Percentiles rank a stretch among this genome's conserved stretches.
phyloP scores from a whole-genome alignment of 2,329 filamentous ascomycete genomes.

The Xenosphaeropsis pyriputrescens region DNA sequence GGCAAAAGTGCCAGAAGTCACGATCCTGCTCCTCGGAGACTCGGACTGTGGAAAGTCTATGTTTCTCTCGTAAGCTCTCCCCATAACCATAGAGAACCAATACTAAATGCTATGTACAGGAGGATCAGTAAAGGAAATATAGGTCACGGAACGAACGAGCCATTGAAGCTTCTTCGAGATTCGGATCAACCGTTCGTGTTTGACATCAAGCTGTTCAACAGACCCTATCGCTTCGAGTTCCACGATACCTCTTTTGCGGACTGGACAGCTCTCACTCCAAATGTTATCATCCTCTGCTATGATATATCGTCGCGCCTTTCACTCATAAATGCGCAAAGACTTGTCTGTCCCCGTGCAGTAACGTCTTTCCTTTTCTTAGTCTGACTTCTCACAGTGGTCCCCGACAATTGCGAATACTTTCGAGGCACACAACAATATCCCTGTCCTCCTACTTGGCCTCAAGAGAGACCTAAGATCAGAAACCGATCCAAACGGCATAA shows the following conservation, averaged over 20 bases:
- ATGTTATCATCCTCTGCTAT: constrained; percentile 44
- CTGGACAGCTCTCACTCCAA: constrained; percentile 42
- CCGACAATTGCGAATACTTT: constrained; percentile 36
- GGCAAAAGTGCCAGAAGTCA: constrained; percentile 27
- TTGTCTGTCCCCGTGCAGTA: constrained; percentile 23
- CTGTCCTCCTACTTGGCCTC: constrained; percentile 40
- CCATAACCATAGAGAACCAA: not conserved
- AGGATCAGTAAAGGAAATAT: constrained; percentile 31
- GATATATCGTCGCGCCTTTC: constrained; percentile 43
- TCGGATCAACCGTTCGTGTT: constrained; percentile 46
- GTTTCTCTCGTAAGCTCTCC: constrained; percentile 38
- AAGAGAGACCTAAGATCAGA: constrained; percentile 44
- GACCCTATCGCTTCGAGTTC: constrained; percentile 38
- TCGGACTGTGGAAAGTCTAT: constrained; percentile 44
- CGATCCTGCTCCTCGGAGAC: constrained; percentile 43
- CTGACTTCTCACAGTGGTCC: constrained; percentile 31
- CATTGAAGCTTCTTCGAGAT: constrained; percentile 37
- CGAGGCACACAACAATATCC: constrained; percentile 25
- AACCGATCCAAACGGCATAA: constrained; percentile 41
- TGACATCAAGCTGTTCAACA: constrained; percentile 30
- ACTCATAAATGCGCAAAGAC: constrained; percentile 40
- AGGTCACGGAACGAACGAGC: constrained; percentile 22
- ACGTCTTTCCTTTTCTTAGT: not conserved
- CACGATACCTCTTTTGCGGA: constrained; percentile 42
- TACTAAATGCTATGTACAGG: constrained; percentile 18